These are phyloP conservation scores for Iris macrosiphon DNA, from an alignment of 106 monocot genomes.

Conservation along the genomic window DNA sequence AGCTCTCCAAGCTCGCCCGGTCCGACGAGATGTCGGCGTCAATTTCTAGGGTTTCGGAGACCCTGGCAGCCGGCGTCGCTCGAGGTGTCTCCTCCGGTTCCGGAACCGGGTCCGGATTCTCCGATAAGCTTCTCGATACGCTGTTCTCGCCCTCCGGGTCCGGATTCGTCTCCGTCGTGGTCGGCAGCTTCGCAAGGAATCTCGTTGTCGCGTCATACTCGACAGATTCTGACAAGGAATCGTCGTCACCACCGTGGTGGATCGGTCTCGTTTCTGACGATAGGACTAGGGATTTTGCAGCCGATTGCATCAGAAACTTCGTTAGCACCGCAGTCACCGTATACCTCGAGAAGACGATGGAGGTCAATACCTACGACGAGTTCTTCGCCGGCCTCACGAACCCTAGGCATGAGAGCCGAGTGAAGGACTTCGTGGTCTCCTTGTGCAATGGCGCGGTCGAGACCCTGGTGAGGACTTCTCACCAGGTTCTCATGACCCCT, in stretches of 20 bases:
- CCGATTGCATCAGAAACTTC: slow-evolving; percentile 45
- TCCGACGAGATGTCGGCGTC: slow-evolving; percentile 51
- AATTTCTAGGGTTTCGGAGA: slow-evolving; percentile 46
- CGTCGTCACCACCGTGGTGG: slow-evolving; percentile 25
- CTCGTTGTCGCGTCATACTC: slow-evolving; percentile 32
- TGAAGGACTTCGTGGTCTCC: slow-evolving; percentile 64
- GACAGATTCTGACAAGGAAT: background rate
- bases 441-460: slow-evolving; percentile 74
- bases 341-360: slow-evolving; percentile 75
- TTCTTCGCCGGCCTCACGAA: slow-evolving; percentile 69
- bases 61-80: slow-evolving; percentile 44
- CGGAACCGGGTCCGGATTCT: slow-evolving; percentile 19
- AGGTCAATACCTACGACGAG: slow-evolving; percentile 59
- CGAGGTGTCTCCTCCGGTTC: slow-evolving; percentile 17
- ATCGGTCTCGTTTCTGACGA: slow-evolving; percentile 31
- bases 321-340: slow-evolving; percentile 62
- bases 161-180: slow-evolving; percentile 50
- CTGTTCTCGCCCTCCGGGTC: slow-evolving; percentile 44
- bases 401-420: slow-evolving; percentile 55
- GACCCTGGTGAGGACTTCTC: slow-evolving; percentile 75
- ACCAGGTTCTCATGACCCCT: slow-evolving; percentile 31
- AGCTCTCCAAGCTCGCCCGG: slow-evolving; percentile 47
- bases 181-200: slow-evolving; percentile 59
- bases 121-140: slow-evolving; percentile 46
- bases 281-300: slow-evolving; percentile 34